Conservation (phyloP, 208 protist species). For the Acanthamoeba healyi region DNA sequence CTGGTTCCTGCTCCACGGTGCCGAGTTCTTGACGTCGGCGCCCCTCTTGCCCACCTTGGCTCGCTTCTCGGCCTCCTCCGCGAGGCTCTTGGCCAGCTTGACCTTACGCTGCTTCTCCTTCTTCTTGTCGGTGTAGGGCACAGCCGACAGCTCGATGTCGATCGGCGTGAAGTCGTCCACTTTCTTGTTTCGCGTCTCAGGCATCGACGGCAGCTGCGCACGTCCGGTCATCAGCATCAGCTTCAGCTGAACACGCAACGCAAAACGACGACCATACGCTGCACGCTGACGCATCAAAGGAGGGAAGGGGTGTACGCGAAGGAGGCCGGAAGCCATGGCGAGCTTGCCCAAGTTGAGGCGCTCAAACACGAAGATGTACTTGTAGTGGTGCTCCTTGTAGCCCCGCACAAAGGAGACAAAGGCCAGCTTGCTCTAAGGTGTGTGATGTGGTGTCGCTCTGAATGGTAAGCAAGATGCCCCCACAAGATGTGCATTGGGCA, state of each 20-base stretch:
- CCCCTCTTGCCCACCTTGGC: constrained; percentile 15
- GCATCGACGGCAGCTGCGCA: constrained; percentile 43
- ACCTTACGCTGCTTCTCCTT: constrained; percentile 73
- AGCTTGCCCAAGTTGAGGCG: constrained; percentile 81
- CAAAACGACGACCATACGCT: background rate
- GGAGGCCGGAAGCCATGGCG: constrained; percentile 71
- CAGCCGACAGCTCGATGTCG: constrained; percentile 76
- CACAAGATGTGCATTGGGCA: too few species aligned
- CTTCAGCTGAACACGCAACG: too few species aligned
- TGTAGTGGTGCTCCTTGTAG: constrained; percentile 87
- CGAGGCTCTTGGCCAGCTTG: constrained; percentile 61
- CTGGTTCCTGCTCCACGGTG: constrained; percentile 55
- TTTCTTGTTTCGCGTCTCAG: background rate
- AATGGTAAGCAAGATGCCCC: background rate
- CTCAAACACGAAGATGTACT: constrained; percentile 84
- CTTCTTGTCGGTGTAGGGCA: constrained; percentile 78
- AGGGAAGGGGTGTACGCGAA: constrained; percentile 45
- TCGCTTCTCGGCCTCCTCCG: constrained; percentile 73
- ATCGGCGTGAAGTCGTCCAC: constrained; percentile 17
- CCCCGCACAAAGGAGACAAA: constrained; percentile 85
- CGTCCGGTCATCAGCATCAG: too few species aligned
- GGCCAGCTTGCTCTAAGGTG: constrained; percentile 74
- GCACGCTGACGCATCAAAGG: background rate
- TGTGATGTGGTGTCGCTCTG: background rate
- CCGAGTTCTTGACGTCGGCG: constrained; percentile 27